A percentile compares a stretch with the other conserved stretches of the same genome.
Evolutionary conservation across 1,284 basidiomycete genomes (phyloP).

Genomic region (Apiotrichum veenhuisii): DNA sequence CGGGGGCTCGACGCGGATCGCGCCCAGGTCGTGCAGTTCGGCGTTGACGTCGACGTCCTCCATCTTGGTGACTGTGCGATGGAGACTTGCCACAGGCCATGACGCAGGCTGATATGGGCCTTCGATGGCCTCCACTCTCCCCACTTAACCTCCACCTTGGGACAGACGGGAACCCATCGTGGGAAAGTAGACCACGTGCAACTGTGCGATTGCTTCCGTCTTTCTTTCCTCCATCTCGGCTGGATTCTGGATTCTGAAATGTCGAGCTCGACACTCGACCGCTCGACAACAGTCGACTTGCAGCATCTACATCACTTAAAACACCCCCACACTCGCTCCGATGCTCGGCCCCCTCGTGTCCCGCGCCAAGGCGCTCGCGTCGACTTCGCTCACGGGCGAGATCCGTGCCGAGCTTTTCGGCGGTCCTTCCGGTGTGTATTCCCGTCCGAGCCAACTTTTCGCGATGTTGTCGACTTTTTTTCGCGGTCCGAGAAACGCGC

Average conservation of each 20-base stretch:
- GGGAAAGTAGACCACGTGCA: background rate
- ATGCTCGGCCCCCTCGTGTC: conserved; percentile 14
- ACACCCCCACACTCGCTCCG: conserved; percentile 22
- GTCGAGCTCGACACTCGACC: background rate
- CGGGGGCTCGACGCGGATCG: conserved; percentile 30
- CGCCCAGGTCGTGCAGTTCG: conserved; percentile 23
- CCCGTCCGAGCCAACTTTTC: background rate
- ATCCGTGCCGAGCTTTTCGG: conserved; percentile 35
- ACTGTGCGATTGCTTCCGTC: background rate
- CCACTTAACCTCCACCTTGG: background rate
- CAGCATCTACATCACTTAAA: background rate
- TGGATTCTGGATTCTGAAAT: background rate
- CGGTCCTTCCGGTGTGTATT: conserved; percentile 35
- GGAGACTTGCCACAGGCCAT: no score
- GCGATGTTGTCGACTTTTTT: background rate
- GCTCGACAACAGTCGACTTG: background rate
- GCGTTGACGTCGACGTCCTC: conserved; percentile 5
- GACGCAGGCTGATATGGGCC: no score
- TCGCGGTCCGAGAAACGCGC: background rate
- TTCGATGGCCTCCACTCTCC: no score
- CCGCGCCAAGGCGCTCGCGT: conserved; percentile 23
- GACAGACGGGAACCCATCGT: background rate
- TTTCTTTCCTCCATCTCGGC: background rate
- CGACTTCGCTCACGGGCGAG: conserved; percentile 23
- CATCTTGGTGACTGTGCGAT: background rate